Base-by-base conservation (phyloP, 2,329 filamentous ascomycete genomes). In the Diaporthe velutina region DNA sequence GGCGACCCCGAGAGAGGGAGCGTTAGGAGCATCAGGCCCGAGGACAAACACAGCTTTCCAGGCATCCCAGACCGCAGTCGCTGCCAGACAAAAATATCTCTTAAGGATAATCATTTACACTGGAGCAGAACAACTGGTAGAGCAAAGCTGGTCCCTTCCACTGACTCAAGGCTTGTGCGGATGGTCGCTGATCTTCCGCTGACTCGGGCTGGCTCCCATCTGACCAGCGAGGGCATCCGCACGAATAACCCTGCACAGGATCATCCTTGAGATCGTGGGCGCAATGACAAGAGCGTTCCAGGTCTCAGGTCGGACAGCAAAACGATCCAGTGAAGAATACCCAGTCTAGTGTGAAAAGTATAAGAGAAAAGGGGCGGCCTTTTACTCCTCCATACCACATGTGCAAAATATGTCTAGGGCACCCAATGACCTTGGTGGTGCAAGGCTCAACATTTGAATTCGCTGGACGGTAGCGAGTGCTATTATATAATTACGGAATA, bases 1-100 rank as follows among this genome's bases (percentile, higher is more conserved):
- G 87, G 88, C 9, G 91, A 93, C 76, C 84, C 89, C n/a, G n/a
- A n/a, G n/a, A n/a, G n/a, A 0, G 87, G 92, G 75, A 91, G 90
- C 68, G 91, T 94, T 25, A 87, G 90, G 76, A 91, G 90, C 70
- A 92, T 94, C 28, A 87, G 90, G 77, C 92, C 91, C 72, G 89
- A 90, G 66, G 93, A 95, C n/a, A 42, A 19, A 17, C 15, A 42
- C 40, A 19, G 5, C 7, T 48, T 10, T 4, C 42, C 19, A 0
- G 2, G 19, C 42, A 48, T 1, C 22, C 42, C 42, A 22, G 42
- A 19, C 42, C 2, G 22, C 1, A 48, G 22, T 10, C 7, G 19
- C 2, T 22, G 42, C 40, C 1, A 48, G 17, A 22, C 17, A 48
- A 48, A 22, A 48, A 22, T 0, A 6, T 22, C 42, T 22, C 42